Percentiles rank a stretch among this genome's conserved stretches.
Evolutionary conservation across 768 basidiomycete genomes (phyloP).

Genomic region (Suillus subluteus): DNA sequence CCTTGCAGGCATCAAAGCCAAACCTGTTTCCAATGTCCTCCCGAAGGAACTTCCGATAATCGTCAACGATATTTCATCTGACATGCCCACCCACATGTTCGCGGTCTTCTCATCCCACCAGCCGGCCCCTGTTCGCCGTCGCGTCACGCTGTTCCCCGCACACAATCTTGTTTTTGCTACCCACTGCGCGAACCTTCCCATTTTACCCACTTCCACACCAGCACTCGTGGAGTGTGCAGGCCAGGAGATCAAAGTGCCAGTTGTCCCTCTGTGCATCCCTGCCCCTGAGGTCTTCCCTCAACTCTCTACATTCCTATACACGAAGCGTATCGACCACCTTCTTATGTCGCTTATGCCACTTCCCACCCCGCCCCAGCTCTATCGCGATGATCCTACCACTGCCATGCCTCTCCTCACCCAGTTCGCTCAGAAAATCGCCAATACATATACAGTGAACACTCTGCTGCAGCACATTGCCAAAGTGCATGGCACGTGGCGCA

Average conservation of each 20-base stretch:
- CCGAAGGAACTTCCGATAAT: conserved; percentile 31
- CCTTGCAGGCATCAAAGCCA: conserved; percentile 31
- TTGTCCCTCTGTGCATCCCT: conserved; percentile 72
- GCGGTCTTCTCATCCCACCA: conserved; percentile 31
- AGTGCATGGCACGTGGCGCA: conserved; percentile 55
- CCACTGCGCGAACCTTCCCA: conserved; percentile 33
- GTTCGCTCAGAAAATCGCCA: conserved; percentile 23
- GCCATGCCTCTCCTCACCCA: conserved; percentile 18
- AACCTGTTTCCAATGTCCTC: conserved; percentile 24
- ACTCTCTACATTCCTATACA: conserved; percentile 71
- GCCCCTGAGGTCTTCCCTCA: conserved; percentile 69
- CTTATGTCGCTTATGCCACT: conserved; percentile 64
- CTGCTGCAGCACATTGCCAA: conserved; percentile 40
- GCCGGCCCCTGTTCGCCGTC: conserved; percentile 28
- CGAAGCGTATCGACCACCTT: conserved; percentile 60
- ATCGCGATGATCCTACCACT: conserved; percentile 26
- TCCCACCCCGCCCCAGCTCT: conserved; percentile 31
- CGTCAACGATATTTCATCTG: conserved; percentile 34
- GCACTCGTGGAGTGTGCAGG: conserved; percentile 18
- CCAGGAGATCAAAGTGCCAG: conserved; percentile 48
- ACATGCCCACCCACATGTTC: conserved; percentile 37
- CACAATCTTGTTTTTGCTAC: conserved; percentile 41
- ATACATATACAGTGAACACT: conserved; percentile 19
- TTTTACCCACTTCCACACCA: conserved; percentile 23
- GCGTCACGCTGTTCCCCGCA: conserved; percentile 39